Evolutionary conservation across 2,329 filamentous ascomycete genomes (phyloP).

Genomic region (Pestalotiopsis sp.): DNA sequence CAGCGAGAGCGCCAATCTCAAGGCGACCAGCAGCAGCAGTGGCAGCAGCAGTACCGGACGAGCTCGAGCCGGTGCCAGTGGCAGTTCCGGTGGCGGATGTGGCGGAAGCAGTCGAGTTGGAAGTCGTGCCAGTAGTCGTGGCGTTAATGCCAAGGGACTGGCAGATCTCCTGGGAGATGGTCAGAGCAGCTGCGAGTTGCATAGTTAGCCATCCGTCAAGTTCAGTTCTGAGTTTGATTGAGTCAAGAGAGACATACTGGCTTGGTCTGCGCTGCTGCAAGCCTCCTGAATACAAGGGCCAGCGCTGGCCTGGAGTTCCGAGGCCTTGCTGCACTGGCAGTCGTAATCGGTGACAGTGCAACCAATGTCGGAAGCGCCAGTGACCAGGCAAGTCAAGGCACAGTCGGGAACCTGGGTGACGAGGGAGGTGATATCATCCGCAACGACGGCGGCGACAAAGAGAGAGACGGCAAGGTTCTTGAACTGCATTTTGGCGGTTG

Average conservation of each 20-base stretch:
- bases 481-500: constrained; percentile 23
- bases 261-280: constrained; percentile 35
- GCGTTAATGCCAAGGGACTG: not conserved
- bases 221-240: not conserved
- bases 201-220: not conserved
- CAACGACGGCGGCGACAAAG: constrained; percentile 20
- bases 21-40: constrained; percentile 28
- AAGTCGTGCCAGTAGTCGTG: not conserved
- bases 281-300: constrained; percentile 37
- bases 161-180: constrained; percentile 14
- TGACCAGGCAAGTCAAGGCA: constrained; percentile 36
- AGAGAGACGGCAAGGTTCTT: constrained; percentile 20
- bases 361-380: constrained; percentile 27
- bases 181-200: constrained; percentile 1
- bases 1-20: constrained; percentile 31
- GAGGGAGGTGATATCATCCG: constrained; percentile 22
- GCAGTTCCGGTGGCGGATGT: constrained; percentile 15
- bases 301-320: constrained; percentile 33
- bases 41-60: constrained; percentile 19
- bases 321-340: constrained; percentile 38
- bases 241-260: constrained; percentile 26
- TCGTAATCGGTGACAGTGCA: constrained; percentile 34
- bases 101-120: constrained; percentile 5
- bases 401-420: constrained; percentile 35
- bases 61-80: constrained; percentile 19